Base-by-base conservation (phyloP, 331 rosid species). In the Telfairia occidentalis region DNA sequence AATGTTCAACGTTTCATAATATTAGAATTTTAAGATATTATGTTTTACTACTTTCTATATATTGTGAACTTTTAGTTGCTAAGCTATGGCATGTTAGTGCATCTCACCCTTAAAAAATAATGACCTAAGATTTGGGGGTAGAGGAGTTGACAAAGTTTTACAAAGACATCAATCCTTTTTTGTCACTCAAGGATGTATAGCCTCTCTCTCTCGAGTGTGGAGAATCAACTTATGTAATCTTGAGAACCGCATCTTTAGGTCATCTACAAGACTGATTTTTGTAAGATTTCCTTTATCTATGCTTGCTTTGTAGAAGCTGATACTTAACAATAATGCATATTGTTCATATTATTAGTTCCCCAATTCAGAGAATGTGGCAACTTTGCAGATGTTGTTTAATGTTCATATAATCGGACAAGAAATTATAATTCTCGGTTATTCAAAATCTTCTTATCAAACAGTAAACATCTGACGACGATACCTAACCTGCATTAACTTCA, bases 401-500 rank as follows among this genome's bases (percentile, higher is more conserved):
- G 19, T 40, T 66, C 34, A 19, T 9, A 11, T 66, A 66, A 16
- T 32, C 69, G 30, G 37, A 28, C 38, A 32, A 60, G 50, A 63
- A 66, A 11, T 38, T 66, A 21, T 19, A 66, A 21, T 66, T 66
- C 50, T 38, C 9, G 19, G 5, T 21, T 65, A 65, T 19, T 24
- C 72, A 38, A 21, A 57, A 34, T 18, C 16, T 35, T 29, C 34
- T 58, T 23, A 70, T 46, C 48, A 34, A 73, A 23, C n/a, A 5
- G 60, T 10, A 72, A 13, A 30, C 2, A 15, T 23, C 53, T 16
- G 59, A 49, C 10, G 78, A 80, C 40, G 46, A 70, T 70, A 26
- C 8, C 73, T 63, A 77, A 85, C 98, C 96, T 91, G 97, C 97
- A 94, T 94, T 75, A 94, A 89, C 85, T 90, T 94, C 82, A 94